Evolutionary conservation across 2,329 filamentous ascomycete genomes (phyloP), one percentile per base, ranked within the genome.

Genomic region (Lachnellula hyalina): DNA sequence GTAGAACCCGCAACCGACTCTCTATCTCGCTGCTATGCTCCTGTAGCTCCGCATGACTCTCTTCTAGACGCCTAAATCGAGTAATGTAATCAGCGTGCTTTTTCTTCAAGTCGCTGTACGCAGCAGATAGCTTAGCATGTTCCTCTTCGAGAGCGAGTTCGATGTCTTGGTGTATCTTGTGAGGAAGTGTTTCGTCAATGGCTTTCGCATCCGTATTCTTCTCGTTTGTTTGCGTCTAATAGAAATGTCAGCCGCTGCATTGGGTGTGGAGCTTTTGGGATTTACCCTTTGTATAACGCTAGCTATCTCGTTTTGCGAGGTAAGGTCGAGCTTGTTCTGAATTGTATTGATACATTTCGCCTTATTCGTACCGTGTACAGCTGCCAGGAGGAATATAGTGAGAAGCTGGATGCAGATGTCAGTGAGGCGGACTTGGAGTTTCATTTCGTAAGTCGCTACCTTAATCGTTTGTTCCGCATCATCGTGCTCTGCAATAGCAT

Each of bases 351-450:
- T 75, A 65, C 83, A 84, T 63, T 73, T 73, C 35, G 75, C 74
- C 54, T 77, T 77, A 52, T 82, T 78, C 25, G 81, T 77, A 12
- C 83, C 83, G 65, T 79, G 77, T 59, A 84, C 79, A 25, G 82
- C 82, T n/a, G 77, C 78, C 54, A 84, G 78, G 21, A 87, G 74
- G 66, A 87, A 77, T 53, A 87, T 75, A 55, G 82, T 82, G 42
- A 87, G 73, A 49, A 87, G 74, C 74, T 86, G 74, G 21, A 55
- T n/a, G 34, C 45, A 47, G n/a, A 53, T 54, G 59, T 69, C 49
- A 68, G 60, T 61, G 49, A 60, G 35, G 34, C n/a, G 41, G 32
- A 38, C 15, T 53, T 36, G n/a, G 34, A 46, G 25, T 32, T 54
- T 46, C 17, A 14, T 41, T 21, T 38, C 23, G 11, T 41, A 32